These are phyloP conservation scores for Moricandia arvensis DNA, from an alignment of 345 rosid genomes.

Conservation along the genomic window DNA sequence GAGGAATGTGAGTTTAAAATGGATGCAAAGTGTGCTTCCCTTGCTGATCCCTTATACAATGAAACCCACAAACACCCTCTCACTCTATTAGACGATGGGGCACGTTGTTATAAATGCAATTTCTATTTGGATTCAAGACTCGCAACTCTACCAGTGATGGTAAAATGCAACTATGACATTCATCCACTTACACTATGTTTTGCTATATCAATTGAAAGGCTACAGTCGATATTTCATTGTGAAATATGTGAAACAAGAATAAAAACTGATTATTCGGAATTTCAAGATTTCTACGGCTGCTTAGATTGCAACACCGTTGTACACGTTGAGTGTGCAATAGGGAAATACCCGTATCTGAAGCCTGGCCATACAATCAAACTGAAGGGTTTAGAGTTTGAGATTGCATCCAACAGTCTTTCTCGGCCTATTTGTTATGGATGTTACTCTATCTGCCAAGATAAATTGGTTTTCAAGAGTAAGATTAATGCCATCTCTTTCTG, in stretches of 20 bases:
- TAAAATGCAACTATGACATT: not conserved
- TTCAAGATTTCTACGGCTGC: not conserved
- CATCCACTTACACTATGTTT: not conserved
- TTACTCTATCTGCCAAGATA: not conserved
- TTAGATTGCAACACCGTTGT: not conserved
- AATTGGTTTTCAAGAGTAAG: not conserved
- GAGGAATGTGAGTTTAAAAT: not conserved
- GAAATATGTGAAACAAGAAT: not conserved
- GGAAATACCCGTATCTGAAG: not conserved
- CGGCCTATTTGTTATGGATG: not conserved
- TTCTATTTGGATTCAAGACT: not conserved
- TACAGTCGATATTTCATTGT: not conserved
- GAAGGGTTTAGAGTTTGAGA: not conserved
- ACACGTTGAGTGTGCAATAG: not conserved
- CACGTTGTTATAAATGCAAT: not conserved
- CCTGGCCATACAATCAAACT: not conserved
- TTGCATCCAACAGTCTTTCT: not conserved
- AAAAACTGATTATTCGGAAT: not conserved
- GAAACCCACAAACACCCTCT: not conserved
- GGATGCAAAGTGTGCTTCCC: conserved; percentile 11
- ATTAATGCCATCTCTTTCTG: not conserved
- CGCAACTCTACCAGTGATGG: not conserved
- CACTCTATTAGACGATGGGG: not conserved
- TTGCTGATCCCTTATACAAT: not conserved
- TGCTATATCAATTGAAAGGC: not conserved